These are phyloP conservation scores for Calonectria naviculata DNA, from an alignment of 2,329 filamentous ascomycete genomes.

Conservation along the genomic window DNA sequence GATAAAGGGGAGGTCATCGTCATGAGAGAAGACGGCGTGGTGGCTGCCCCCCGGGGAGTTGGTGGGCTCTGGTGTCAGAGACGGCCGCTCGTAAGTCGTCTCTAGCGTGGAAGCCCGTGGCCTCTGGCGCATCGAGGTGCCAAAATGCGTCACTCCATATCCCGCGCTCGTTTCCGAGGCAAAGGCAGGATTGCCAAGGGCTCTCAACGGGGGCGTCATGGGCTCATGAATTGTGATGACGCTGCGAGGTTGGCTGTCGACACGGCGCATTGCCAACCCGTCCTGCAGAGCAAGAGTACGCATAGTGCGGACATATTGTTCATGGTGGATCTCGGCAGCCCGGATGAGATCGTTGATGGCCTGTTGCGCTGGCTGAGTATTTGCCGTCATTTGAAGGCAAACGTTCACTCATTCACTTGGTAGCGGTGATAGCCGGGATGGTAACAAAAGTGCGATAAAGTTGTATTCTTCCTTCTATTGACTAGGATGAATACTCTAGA, in stretches of 20 bases:
- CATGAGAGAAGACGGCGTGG: slow-evolving; percentile 32
- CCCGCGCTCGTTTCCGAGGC: slow-evolving; percentile 26
- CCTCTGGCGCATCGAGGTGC: slow-evolving; percentile 27
- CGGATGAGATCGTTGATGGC: slow-evolving; percentile 48
- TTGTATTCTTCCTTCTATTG: slow-evolving; percentile 5
- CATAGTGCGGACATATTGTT: slow-evolving; percentile 47
- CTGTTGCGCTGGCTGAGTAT: slow-evolving; percentile 27
- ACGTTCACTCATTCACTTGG: slow-evolving; percentile 23
- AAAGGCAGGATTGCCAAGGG: slow-evolving; percentile 33
- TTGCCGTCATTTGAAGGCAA: slow-evolving; percentile 30
- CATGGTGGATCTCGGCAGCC: slow-evolving; percentile 47
- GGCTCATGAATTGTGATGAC: slow-evolving; percentile 31
- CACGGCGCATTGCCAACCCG: slow-evolving; percentile 28
- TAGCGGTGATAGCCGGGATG: background rate
- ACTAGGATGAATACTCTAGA: background rate
- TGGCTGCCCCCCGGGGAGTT: slow-evolving; percentile 36
- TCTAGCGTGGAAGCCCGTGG: slow-evolving; percentile 45
- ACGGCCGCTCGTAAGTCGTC: slow-evolving; percentile 37
- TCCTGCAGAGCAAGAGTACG: slow-evolving; percentile 45
- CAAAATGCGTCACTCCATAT: background rate
- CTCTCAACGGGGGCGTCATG: slow-evolving; percentile 44
- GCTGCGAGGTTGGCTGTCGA: slow-evolving; percentile 31
- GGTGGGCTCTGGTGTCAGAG: slow-evolving; percentile 35
- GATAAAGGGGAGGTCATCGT: slow-evolving; percentile 47
- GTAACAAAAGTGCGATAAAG: background rate